Percentiles rank a stretch among this genome's conserved stretches.
phyloP scores from a whole-genome alignment of 2,329 filamentous ascomycete species.

The Fusarium mexicanum region DNA sequence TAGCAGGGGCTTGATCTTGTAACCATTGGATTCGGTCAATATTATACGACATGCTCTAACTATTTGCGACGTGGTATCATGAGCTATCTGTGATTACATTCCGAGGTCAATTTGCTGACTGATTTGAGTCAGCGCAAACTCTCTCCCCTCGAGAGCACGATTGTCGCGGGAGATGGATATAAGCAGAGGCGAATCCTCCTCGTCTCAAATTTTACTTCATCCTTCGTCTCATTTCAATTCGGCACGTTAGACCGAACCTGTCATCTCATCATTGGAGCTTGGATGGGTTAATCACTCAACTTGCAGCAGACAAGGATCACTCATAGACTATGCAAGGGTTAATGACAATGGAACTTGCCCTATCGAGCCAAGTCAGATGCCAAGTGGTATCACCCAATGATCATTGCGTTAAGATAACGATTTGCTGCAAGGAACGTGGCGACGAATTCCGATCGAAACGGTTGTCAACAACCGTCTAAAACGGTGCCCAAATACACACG shows the following conservation, averaged over 20 bases:
- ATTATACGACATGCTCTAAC: conserved; percentile 12
- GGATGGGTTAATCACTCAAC: conserved; percentile 13
- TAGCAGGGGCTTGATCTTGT: conserved; percentile 17
- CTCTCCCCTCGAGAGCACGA: background rate
- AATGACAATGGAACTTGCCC: background rate
- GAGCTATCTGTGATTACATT: conserved; percentile 3
- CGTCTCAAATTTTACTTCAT: background rate
- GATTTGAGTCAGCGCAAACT: background rate
- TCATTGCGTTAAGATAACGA: background rate
- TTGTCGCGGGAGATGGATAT: background rate
- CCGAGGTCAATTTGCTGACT: background rate
- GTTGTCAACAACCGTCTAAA: background rate
- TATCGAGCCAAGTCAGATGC: conserved; percentile 9
- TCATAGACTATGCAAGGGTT: conserved; percentile 7
- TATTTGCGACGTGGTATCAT: conserved; percentile 2
- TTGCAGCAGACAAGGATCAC: background rate
- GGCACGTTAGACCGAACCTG: background rate
- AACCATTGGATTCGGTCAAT: background rate
- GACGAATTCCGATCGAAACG: conserved; percentile 2
- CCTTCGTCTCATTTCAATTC: conserved; percentile 16
- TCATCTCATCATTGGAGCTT: background rate
- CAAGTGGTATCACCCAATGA: conserved; percentile 14
- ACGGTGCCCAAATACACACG: background rate
- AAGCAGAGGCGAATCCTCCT: background rate
- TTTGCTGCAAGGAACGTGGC: conserved; percentile 27